A percentile compares a stretch with the other conserved stretches of the same genome.
Conservation (phyloP, 208 protist species). For the Crithidia expoeki region DNA sequence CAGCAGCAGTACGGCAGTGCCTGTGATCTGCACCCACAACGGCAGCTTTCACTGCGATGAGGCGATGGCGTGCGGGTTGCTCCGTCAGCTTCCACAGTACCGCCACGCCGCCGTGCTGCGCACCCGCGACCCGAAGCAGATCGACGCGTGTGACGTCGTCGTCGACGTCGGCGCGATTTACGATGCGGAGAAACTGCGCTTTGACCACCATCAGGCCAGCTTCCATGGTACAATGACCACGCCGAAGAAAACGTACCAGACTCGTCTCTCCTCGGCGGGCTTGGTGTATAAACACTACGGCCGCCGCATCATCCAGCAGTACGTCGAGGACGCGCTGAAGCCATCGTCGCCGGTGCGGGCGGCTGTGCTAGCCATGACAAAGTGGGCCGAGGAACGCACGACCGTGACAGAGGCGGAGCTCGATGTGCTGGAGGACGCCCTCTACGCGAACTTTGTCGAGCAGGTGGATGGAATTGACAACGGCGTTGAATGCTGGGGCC, state of each 20-base stretch:
- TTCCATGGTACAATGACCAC: conserved; percentile 93
- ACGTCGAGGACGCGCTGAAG: conserved; percentile 54
- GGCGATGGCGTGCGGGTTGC: conserved; percentile 92
- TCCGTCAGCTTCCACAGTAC: conserved; percentile 78
- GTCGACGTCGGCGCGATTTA: conserved; percentile 97
- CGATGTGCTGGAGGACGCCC: conserved; percentile 73
- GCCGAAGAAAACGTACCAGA: conserved; percentile 66
- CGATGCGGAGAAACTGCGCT: conserved; percentile 80
- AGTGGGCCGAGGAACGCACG: conserved; percentile 37
- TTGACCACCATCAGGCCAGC: conserved; percentile 95
- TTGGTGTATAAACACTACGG: conserved; percentile 96
- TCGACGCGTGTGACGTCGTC: conserved; percentile 84
- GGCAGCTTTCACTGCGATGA: conserved; percentile 97
- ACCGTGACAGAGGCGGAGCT: conserved; percentile 54
- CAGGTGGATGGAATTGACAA: conserved; percentile 96
- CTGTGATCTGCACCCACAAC: conserved; percentile 92
- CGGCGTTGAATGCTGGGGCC: conserved; percentile 85
- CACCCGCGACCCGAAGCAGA: conserved; percentile 78
- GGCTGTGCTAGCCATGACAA: conserved; percentile 47
- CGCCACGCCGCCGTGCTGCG: conserved; percentile 68
- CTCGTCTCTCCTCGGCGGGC: conserved; percentile 91
- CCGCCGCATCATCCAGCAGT: conserved; percentile 85
- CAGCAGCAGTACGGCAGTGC: conserved; percentile 8
- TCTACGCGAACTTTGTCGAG: conserved; percentile 93
- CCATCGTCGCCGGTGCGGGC: conserved; percentile 33